phyloP scores from a whole-genome alignment of 2,329 filamentous ascomycete species.

The Hyphodiscus sp. region DNA sequence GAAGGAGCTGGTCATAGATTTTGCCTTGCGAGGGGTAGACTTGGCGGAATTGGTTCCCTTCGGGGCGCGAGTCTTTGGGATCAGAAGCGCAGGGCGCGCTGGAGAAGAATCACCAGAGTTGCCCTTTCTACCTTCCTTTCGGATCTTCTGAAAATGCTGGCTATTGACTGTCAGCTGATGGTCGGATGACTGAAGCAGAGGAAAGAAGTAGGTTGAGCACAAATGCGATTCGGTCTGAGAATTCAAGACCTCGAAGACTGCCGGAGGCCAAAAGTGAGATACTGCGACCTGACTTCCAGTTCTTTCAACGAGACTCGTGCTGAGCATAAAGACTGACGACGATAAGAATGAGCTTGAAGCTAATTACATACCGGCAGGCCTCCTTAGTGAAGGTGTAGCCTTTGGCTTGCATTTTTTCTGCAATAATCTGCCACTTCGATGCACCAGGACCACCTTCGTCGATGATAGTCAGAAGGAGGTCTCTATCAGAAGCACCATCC shows the following conservation, averaged over 20 bases:
- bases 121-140: constrained; percentile 11
- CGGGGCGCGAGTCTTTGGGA: not conserved
- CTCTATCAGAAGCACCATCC: constrained; percentile 23
- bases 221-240: not conserved
- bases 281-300: not conserved
- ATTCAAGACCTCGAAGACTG: not conserved
- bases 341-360: not conserved
- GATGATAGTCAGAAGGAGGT: constrained; percentile 28
- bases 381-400: constrained; percentile 24
- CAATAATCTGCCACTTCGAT: constrained; percentile 22
- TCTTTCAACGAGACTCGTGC: not conserved
- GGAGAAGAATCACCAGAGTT: not conserved
- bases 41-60: not conserved
- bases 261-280: not conserved
- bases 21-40: not conserved
- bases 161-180: constrained; percentile 12
- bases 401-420: constrained; percentile 16
- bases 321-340: not conserved
- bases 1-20: not conserved
- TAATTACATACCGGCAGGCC: constrained; percentile 25
- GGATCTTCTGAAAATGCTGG: constrained; percentile 29
- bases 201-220: not conserved
- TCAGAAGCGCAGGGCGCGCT: not conserved
- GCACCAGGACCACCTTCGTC: constrained; percentile 11
- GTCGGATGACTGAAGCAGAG: not conserved